Percentiles rank a stretch among this genome's conserved stretches.
Evolutionary conservation across 179 eudicot species (phyloP).

Genomic region (Pouteria campechiana): DNA sequence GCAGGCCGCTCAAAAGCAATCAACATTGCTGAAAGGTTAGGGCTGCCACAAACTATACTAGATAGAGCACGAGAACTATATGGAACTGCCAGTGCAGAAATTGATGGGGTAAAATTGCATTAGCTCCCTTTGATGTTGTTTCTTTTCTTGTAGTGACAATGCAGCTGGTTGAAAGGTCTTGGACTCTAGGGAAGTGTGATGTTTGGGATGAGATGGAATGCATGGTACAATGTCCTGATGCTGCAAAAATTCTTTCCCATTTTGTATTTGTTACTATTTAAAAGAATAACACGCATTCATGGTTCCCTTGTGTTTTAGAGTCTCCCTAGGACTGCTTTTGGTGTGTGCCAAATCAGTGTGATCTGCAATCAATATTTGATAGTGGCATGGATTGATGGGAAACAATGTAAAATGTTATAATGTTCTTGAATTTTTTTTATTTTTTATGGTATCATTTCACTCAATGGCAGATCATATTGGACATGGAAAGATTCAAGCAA

Average conservation of each 20-base stretch:
- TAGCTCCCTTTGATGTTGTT: neutral
- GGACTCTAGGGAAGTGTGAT: neutral
- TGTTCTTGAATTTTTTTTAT: no score
- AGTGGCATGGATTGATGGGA: neutral
- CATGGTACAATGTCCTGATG: neutral
- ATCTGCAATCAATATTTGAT: neutral
- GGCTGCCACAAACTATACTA: constrained; percentile 47
- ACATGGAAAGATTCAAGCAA: constrained; percentile 90
- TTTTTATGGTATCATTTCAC: neutral
- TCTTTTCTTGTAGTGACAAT: neutral
- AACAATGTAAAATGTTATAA: neutral
- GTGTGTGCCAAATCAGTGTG: neutral
- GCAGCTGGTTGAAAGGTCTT: constrained; percentile 1
- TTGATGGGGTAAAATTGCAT: constrained; percentile 67
- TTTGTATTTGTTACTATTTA: neutral
- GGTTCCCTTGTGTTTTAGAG: neutral
- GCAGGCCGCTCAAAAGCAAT: constrained; percentile 97
- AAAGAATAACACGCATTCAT: neutral
- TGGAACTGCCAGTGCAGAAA: constrained; percentile 88
- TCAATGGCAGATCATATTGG: constrained; percentile 66
- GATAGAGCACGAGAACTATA: constrained; percentile 60
- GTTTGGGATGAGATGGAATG: no score
- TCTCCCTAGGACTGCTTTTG: neutral
- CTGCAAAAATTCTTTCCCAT: neutral
- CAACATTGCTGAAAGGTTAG: constrained; percentile 85